Evolutionary conservation across 2,329 filamentous ascomycete species (phyloP), one percentile per base, ranked within the genome.

Genomic region (Colletotrichum orchidophilum): DNA sequence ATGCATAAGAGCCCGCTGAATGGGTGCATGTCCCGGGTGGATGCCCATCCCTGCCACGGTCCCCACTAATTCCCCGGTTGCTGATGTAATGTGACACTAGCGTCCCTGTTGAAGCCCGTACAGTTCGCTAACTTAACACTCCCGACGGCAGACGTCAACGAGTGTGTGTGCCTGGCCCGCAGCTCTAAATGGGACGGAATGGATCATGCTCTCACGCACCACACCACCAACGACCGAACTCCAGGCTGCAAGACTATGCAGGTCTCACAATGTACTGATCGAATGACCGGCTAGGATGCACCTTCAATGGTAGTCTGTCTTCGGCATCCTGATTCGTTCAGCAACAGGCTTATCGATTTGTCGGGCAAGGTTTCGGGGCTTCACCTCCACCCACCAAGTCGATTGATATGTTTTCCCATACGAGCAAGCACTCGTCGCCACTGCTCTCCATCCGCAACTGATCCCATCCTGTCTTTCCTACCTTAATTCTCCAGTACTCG

Each of bases 1-100:
- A 65, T 72, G 70, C 70, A 72, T 72, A 72, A 70, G 53, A 72
- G 60, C 66, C 65, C 66, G 66, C 60, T 70, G 70, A 72, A 63
- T 68, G 64, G 31, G 52, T 68, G 64, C 42, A 68, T 54, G 50
- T 68, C 52, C 67, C 67, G 57, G 39, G 67, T 61, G 67, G 63
- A 50, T 66, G 67, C n/a, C 63, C 39, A 60, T 57, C 67, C 67
- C 63, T 67, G 67, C 50, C 18, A 13, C 7, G 21, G 21, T 58
- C 26, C 11, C 61, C 54, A 54, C 31, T 42, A 29, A 31, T 21
- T 50, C 26, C 29, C 63, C 64, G 24, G 58, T 21, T 68, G 68
- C 68, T 71, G 68, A 71, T 63, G 68, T 71, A 71, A 71, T 68
- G 42, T 59, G 64, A 26, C n/a, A 59, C 64, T 71, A 71, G 68